A percentile compares a stretch with the other conserved stretches of the same genome.
These are phyloP conservation scores for Candida saitoana DNA, from an alignment of 805 yeast genomes.

Conservation along the genomic window DNA sequence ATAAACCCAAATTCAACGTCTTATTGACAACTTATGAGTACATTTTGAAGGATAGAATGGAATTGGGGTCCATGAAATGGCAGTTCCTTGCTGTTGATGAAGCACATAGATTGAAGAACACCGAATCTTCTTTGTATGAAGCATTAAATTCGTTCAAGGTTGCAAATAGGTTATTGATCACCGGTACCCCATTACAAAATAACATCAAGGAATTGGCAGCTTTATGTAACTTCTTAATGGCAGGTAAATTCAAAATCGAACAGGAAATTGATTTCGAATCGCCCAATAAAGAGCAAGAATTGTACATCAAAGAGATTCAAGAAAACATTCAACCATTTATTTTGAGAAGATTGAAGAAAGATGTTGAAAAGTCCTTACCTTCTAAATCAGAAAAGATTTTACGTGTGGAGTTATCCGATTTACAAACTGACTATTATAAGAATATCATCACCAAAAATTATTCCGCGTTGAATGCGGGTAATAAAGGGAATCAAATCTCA, in stretches of 20 bases:
- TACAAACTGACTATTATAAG: conserved; percentile 92
- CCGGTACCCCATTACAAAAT: conserved; percentile 98
- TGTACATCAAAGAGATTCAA: conserved; percentile 82
- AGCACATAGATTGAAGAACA: conserved; percentile 93
- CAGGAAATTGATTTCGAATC: conserved; percentile 94
- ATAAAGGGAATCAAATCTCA: conserved; percentile 70
- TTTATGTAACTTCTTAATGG: conserved; percentile 90
- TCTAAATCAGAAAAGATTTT: conserved; percentile 93
- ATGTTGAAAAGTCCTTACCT: conserved; percentile 95
- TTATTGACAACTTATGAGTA: conserved; percentile 93
- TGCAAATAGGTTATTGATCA: conserved; percentile 79
- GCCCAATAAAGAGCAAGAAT: conserved; percentile 83
- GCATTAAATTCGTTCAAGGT: conserved; percentile 79
- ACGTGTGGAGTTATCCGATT: conserved; percentile 90
- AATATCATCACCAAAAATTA: conserved; percentile 91
- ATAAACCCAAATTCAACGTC: conserved; percentile 86
- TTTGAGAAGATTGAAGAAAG: conserved; percentile 88
- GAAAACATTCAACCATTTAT: conserved; percentile 85
- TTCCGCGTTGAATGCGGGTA: conserved; percentile 83
- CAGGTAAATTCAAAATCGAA: conserved; percentile 84
- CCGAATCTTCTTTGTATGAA: conserved; percentile 90
- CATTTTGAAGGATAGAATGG: conserved; percentile 80
- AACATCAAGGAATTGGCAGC: conserved; percentile 95
- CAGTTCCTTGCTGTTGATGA: conserved; percentile 97
- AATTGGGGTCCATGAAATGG: conserved; percentile 84